These are phyloP conservation scores for Penicillium aurantiogriseum DNA, from an alignment of 2,329 filamentous ascomycete species.

Conservation along the genomic window DNA sequence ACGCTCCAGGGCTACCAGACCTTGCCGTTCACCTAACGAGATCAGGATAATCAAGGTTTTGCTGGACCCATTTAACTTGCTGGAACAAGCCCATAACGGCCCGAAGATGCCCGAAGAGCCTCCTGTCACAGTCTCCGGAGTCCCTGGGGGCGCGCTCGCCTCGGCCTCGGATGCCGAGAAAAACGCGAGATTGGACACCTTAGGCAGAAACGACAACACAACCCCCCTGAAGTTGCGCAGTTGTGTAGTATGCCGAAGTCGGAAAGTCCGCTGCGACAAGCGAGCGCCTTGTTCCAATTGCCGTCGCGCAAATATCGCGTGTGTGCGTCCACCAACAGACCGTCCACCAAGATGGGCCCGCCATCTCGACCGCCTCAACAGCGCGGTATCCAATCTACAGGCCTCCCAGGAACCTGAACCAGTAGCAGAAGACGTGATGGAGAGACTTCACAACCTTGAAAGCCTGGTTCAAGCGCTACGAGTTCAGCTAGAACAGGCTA, in stretches of 20 bases:
- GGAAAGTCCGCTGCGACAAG: constrained; percentile 61
- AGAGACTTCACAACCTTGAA: constrained; percentile 52
- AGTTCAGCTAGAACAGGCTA: constrained; percentile 48
- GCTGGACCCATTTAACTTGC: not conserved
- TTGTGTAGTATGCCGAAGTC: constrained; percentile 53
- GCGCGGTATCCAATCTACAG: constrained; percentile 20
- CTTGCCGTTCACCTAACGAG: not conserved
- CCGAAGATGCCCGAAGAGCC: not conserved
- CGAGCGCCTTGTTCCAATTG: constrained; percentile 58
- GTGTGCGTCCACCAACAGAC: constrained; percentile 51
- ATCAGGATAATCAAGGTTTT: not conserved
- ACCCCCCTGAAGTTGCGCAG: constrained; percentile 42
- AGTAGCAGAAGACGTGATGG: constrained; percentile 45
- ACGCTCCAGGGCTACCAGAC: not conserved
- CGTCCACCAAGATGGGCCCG: constrained; percentile 56
- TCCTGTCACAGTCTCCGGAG: not conserved
- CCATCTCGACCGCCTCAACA: constrained; percentile 44
- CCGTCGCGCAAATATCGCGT: constrained; percentile 53
- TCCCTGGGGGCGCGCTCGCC: not conserved
- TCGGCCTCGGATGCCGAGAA: constrained; percentile 16
- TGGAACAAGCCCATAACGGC: not conserved
- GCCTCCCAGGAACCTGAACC: constrained; percentile 23
- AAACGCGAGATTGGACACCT: constrained; percentile 8
- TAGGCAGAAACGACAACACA: not conserved
- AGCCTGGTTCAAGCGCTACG: constrained; percentile 53